phyloP scores from a whole-genome alignment of 306 rosid genomes.

The Castanospermum australe region DNA sequence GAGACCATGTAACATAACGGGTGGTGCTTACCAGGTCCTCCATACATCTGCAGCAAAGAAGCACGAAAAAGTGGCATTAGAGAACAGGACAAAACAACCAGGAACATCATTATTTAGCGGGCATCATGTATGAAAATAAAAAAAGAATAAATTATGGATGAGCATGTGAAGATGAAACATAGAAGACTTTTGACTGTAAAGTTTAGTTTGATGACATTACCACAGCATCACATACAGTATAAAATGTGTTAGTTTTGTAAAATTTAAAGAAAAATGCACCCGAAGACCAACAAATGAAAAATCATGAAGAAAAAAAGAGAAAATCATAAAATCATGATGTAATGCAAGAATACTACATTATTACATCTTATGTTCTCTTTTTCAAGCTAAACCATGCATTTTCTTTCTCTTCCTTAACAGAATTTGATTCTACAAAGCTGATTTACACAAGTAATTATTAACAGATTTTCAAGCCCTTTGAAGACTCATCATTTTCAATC shows the following conservation, averaged over 20 bases:
- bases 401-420: not conserved
- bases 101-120: slow-evolving; percentile 1
- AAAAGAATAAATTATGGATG: not conserved
- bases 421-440: not conserved
- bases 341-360: not conserved
- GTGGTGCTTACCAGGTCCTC: slow-evolving; percentile 98
- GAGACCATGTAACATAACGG: slow-evolving; percentile 94
- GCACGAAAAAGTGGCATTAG: slow-evolving; percentile 14
- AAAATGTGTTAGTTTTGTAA: not conserved
- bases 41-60: slow-evolving; percentile 69
- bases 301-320: not conserved
- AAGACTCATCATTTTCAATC: not conserved
- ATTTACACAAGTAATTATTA: not conserved
- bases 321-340: not conserved
- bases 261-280: not conserved
- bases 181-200: not conserved
- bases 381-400: not conserved
- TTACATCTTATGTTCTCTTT: not conserved
- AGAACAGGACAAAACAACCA: not conserved
- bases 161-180: slow-evolving; percentile 2
- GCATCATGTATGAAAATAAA: not conserved
- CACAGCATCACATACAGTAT: not conserved
- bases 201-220: not conserved
- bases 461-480: not conserved
- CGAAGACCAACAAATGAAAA: not conserved